Evolutionary conservation across 1,139 yeast genomes (phyloP), one percentile per base, ranked within the genome.

Genomic region (Dujonia santamariae): DNA sequence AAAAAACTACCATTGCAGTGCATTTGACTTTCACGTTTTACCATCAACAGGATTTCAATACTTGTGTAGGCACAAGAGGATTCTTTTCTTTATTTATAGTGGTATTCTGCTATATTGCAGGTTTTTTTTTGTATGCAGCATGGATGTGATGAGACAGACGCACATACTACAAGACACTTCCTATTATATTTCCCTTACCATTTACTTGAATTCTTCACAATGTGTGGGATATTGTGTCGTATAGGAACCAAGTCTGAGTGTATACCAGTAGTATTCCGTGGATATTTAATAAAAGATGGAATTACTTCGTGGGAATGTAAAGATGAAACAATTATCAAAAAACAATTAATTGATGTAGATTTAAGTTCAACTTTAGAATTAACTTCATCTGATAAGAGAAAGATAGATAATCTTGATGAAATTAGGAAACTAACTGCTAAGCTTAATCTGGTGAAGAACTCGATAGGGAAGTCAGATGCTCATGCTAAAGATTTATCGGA

Each of bases 401-500:
- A 63, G 42, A 40, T 65, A 21, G 46, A 53, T 2, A 53, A 54
- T 27, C 43, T 61, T 28, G 57, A 53, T 4, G 32, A 34, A 20
- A 41, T 62, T 13, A 49, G 61, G 32, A 42, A 40, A 5, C 46
- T 65, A 19, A 51, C 54, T 37, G 34, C 35, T 11, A 43, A 51
- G 17, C 37, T 63, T 17, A 35, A 46, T 5, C 54, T 47, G 31
- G 40, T 61, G 7, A 61, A 56, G 24, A 65, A 64, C 35, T 56
- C 54, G 32, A 53, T 61, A 3, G 64, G 63, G 37, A 40, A 45
- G 4, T 28, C 51, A 4, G 31, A 28, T 12, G 52, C 45, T 15
- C 48, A 48, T 21, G 50, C 42, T 39, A 34, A 36, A 8, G 39
- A 42, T 23, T 37, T 46, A 3, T 36, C 34, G 9, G 31, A 7